Percentiles rank a stretch among this genome's conserved stretches.
phyloP scores from a whole-genome alignment of 768 basidiomycete species.

The Pisolithus albus region DNA sequence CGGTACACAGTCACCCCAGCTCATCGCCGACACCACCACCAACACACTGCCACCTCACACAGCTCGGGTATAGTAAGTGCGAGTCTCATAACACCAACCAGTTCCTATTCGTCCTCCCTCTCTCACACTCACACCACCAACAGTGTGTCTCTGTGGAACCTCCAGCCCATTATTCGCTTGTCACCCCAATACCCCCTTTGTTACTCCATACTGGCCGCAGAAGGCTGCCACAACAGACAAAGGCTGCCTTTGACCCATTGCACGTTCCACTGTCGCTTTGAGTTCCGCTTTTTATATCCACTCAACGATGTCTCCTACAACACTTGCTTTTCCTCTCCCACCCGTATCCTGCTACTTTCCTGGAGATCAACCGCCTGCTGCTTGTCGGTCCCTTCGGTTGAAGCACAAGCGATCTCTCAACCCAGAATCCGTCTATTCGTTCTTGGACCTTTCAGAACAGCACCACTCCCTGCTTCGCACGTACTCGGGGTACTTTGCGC shows the following conservation, averaged over 20 bases:
- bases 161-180: neutral
- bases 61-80: neutral
- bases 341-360: conserved; percentile 9
- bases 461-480: conserved; percentile 17
- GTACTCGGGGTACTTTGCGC: conserved; percentile 26
- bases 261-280: conserved; percentile 20
- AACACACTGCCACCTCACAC: conserved; percentile 1
- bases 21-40: neutral
- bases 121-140: neutral
- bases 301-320: conserved; percentile 12
- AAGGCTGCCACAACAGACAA: conserved; percentile 14
- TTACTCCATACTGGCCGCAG: conserved; percentile 2
- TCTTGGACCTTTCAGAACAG: conserved; percentile 7
- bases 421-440: conserved; percentile 1
- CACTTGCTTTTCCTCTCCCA: conserved; percentile 9
- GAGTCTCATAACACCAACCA: neutral
- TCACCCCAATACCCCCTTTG: conserved; percentile 16
- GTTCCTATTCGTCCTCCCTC: neutral
- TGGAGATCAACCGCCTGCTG: conserved; percentile 6
- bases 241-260: conserved; percentile 10
- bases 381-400: conserved; percentile 8
- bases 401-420: conserved; percentile 18
- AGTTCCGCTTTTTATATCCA: conserved; percentile 9
- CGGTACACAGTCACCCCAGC: neutral
- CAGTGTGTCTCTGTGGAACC: neutral